Conservation (phyloP, 345 rosid species). For the Pugionium cornutum region DNA sequence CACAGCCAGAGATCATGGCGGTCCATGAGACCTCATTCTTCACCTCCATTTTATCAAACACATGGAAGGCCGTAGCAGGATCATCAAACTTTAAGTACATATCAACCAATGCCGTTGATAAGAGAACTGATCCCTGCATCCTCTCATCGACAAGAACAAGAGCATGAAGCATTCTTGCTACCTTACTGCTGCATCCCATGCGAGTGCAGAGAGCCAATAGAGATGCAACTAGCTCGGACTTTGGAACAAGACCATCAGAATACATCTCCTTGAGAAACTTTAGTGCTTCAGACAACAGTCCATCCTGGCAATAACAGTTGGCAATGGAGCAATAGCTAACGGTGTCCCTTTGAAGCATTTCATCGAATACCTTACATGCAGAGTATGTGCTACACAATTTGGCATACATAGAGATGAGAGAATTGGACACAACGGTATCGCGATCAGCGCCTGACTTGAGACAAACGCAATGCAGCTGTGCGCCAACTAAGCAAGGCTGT, state of each 20-base stretch:
- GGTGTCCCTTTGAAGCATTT: conserved; percentile 48
- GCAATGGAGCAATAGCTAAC: conserved; percentile 51
- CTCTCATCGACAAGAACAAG: conserved; percentile 46
- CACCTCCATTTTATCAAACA: conserved; percentile 45
- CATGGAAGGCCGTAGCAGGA: conserved; percentile 34
- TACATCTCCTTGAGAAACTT: conserved; percentile 45
- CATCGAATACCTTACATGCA: conserved; percentile 46
- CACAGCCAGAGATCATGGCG: conserved; percentile 54
- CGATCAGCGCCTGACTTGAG: conserved; percentile 50
- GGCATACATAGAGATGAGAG: conserved; percentile 47
- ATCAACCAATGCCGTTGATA: conserved; percentile 53
- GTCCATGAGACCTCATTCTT: conserved; percentile 64
- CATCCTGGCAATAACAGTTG: conserved; percentile 44
- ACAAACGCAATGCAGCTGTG: conserved; percentile 46
- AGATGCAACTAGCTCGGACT: conserved; percentile 52
- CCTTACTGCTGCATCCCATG: conserved; percentile 22
- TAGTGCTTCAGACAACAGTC: conserved; percentile 36
- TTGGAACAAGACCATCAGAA: conserved; percentile 46
- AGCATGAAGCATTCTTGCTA: conserved; percentile 52
- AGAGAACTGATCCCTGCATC: conserved; percentile 40
- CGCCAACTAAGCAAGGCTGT: conserved; percentile 34
- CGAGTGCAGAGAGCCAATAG: conserved; percentile 44
- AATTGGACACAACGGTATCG: conserved; percentile 49
- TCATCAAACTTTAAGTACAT: conserved; percentile 51
- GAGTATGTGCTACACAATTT: conserved; percentile 35